These are phyloP conservation scores for Colletotrichum liriopes DNA, from an alignment of 2,329 filamentous ascomycete genomes.

Conservation along the genomic window DNA sequence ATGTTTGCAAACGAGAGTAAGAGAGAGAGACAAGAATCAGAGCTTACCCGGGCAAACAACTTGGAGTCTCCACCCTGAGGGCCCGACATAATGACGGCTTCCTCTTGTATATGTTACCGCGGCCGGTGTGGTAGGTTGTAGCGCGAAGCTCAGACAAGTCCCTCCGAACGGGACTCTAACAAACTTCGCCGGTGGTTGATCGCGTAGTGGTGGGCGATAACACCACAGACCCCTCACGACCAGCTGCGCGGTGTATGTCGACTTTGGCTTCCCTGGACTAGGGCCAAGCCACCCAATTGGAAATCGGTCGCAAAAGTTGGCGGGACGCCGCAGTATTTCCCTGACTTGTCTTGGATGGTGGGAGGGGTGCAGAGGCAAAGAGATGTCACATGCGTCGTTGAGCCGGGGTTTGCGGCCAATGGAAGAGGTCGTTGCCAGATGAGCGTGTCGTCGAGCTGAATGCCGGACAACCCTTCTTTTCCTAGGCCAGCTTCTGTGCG, in stretches of 20 bases:
- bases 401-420: constrained; percentile 39
- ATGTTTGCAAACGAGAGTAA: constrained; percentile 15
- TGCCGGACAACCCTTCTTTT: constrained; percentile 17
- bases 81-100: constrained; percentile 64
- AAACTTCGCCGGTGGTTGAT: constrained; percentile 32
- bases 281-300: constrained; percentile 36
- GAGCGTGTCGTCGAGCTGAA: constrained; percentile 24
- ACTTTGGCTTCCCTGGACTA: constrained; percentile 24
- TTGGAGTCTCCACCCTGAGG: constrained; percentile 89
- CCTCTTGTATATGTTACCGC: constrained; percentile 10
- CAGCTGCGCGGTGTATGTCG: constrained; percentile 35
- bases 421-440: constrained; percentile 26
- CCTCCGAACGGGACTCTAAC: constrained; percentile 23
- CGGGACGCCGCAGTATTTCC: constrained; percentile 42
- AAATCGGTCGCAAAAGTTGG: constrained; percentile 34
- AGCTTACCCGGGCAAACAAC: constrained; percentile 94
- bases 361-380: constrained; percentile 39
- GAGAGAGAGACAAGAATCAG: constrained; percentile 28
- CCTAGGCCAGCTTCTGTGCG: neutral
- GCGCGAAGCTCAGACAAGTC: constrained; percentile 26
- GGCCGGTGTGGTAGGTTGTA: constrained; percentile 18
- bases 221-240: constrained; percentile 43
- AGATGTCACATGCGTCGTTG: constrained; percentile 44
- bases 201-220: constrained; percentile 39
- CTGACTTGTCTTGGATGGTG: constrained; percentile 38